Conservation (phyloP, 2,329 filamentous ascomycete species). For the Fusarium odoratissimum region DNA sequence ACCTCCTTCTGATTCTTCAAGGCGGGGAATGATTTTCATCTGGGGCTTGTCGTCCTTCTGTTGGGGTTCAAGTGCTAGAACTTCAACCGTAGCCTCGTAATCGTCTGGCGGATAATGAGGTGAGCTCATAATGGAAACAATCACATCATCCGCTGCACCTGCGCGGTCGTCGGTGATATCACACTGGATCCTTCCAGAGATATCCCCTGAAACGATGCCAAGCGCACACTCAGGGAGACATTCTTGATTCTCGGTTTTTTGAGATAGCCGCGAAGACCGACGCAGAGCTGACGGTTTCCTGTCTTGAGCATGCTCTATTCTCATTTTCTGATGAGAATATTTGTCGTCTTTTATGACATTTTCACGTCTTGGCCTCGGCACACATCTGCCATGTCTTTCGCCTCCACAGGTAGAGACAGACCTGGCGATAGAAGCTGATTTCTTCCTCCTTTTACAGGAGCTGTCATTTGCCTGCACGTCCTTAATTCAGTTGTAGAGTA, state of each 20-base stretch:
- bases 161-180: neutral
- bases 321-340: no score
- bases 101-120: neutral
- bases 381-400: no score
- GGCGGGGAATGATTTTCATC: neutral
- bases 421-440: no score
- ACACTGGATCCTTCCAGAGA: neutral
- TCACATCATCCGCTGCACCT: neutral
- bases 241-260: no score
- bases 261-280: no score
- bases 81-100: neutral
- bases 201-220: no score
- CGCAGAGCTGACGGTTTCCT: no score
- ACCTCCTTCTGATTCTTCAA: neutral
- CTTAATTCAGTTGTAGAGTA: neutral
- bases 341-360: no score
- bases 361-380: no score
- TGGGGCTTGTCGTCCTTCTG: neutral
- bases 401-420: no score
- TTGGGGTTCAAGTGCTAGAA: neutral
- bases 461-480: neutral
- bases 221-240: no score
- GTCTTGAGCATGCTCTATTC: no score
- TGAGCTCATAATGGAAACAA: neutral
- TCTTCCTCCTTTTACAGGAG: neutral